Conservation (phyloP, 208 protist genomes). For the Crithidia thermophila region DNA sequence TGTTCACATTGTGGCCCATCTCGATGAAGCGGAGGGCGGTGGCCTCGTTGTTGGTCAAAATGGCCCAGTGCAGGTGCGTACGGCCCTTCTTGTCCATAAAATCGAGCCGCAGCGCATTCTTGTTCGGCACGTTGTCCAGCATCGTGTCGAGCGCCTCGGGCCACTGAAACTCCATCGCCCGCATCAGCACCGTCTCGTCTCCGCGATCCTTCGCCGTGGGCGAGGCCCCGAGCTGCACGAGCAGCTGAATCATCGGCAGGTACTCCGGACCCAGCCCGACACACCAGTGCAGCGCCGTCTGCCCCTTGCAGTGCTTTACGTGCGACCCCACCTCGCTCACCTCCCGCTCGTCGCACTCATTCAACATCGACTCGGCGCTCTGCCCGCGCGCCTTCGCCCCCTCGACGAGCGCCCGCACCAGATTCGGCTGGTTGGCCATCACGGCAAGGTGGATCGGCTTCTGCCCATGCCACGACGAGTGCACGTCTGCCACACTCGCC, state of each 20-base stretch:
- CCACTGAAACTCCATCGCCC: constrained; percentile 72
- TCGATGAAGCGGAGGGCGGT: constrained; percentile 70
- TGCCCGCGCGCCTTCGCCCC: constrained; percentile 59
- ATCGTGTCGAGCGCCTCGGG: constrained; percentile 59
- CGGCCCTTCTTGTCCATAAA: constrained; percentile 58
- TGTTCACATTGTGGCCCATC: constrained; percentile 59
- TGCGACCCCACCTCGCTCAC: constrained; percentile 59
- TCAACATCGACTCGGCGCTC: constrained; percentile 63
- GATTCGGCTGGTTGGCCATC: constrained; percentile 60
- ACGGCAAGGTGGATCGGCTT: constrained; percentile 85
- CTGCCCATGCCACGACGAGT: constrained; percentile 78
- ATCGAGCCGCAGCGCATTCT: constrained; percentile 56
- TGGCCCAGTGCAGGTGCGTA: constrained; percentile 77
- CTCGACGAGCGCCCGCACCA: constrained; percentile 66
- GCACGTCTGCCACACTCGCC: constrained; percentile 54
- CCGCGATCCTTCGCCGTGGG: constrained; percentile 77
- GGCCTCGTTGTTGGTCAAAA: constrained; percentile 62
- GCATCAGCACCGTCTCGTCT: constrained; percentile 81
- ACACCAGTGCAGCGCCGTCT: constrained; percentile 85
- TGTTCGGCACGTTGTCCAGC: constrained; percentile 37
- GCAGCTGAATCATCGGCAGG: constrained; percentile 71
- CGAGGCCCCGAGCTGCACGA: constrained; percentile 66
- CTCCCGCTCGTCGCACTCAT: constrained; percentile 80
- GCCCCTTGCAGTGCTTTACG: constrained; percentile 57
- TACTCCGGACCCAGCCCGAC: constrained; percentile 71